Evolutionary conservation across 164 flowering plant genomes (phyloP).

Genomic region (Vitis rupestris): DNA sequence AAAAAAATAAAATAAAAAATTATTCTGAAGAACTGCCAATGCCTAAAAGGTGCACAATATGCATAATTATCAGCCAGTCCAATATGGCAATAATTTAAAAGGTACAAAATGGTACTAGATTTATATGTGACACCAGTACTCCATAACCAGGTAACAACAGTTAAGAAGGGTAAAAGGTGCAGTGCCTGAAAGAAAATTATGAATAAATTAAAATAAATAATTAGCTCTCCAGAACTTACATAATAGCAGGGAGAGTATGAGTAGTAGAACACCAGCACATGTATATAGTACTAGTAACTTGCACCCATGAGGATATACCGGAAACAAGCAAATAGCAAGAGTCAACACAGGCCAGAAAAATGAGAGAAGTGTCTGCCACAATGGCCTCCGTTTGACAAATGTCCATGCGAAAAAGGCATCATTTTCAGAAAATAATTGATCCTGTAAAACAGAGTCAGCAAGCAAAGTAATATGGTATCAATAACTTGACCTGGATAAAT

Average conservation of each 20-base stretch:
- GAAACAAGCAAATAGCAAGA: conserved; percentile 96
- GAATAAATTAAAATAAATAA: neutral
- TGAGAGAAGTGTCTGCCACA: conserved; percentile 97
- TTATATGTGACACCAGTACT: neutral
- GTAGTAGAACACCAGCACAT: conserved; percentile 83
- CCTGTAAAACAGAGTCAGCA: conserved; percentile 45
- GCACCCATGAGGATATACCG: conserved; percentile 89
- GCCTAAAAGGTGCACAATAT: neutral
- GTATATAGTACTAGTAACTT: conserved; percentile 82
- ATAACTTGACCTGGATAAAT: neutral
- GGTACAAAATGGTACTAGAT: neutral
- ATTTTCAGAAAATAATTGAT: conserved; percentile 85
- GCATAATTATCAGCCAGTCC: neutral
- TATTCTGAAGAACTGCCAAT: too few species aligned
- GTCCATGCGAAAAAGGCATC: conserved; percentile 99
- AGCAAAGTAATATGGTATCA: neutral
- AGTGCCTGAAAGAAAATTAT: neutral
- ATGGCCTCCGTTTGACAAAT: conserved; percentile 73
- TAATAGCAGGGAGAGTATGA: conserved; percentile 62
- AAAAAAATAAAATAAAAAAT: too few species aligned
- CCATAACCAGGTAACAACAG: neutral
- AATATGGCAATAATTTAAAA: neutral
- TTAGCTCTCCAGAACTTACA: conserved; percentile 42
- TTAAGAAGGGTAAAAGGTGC: neutral
- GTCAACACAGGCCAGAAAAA: conserved; percentile 94